Conservation (phyloP, 2,329 filamentous ascomycete genomes). For the Scytalidium sp. region DNA sequence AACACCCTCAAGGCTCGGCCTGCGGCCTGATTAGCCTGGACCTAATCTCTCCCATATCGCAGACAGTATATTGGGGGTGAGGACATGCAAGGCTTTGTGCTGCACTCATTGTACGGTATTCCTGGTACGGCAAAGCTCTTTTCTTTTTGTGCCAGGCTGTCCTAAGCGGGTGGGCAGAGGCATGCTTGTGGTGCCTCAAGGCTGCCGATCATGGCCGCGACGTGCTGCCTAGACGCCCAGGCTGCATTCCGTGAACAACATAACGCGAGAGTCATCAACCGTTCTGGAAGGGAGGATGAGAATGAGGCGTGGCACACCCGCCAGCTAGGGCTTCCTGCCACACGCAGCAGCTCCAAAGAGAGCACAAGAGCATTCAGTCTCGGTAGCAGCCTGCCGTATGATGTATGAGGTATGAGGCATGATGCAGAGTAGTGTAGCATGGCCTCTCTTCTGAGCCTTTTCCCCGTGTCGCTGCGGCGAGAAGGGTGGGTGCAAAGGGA, state of each 20-base stretch:
- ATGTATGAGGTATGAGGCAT: not conserved
- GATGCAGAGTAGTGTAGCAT: not conserved
- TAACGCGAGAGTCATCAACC: too few relatives aligned
- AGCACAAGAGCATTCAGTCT: not conserved
- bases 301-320: too few relatives aligned
- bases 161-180: not conserved
- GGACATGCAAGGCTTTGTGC: too few relatives aligned
- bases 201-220: not conserved
- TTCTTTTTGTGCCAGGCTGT: not conserved
- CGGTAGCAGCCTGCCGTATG: not conserved
- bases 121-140: too few relatives aligned
- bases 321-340: too few relatives aligned
- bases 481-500: constrained; percentile 6
- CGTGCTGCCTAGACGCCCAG: not conserved
- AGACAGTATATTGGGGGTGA: too few relatives aligned
- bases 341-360: too few relatives aligned
- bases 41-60: too few relatives aligned
- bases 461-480: not conserved
- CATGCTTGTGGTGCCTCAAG: not conserved
- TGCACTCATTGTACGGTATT: too few relatives aligned
- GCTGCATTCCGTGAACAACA: not conserved
- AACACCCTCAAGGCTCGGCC: too few relatives aligned
- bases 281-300: too few relatives aligned
- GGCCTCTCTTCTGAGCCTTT: not conserved
- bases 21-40: too few relatives aligned